Conservation (phyloP, 192 early-diverging fungal genomes). For the Coemansia sp. region DNA sequence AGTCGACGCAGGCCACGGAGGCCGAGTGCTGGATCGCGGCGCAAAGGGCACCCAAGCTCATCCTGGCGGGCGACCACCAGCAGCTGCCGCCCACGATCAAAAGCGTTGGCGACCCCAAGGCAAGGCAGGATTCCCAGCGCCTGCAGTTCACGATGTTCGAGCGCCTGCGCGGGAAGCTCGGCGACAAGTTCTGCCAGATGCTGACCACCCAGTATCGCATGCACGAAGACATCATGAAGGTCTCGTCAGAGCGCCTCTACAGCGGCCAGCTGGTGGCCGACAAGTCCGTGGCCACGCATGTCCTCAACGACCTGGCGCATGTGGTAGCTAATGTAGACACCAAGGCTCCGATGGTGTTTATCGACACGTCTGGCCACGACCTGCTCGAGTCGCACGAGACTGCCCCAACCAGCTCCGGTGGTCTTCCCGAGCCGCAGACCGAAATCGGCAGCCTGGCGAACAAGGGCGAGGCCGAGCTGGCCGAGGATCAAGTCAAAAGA, state of each 20-base stretch:
- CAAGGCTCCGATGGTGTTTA: constrained; percentile 58
- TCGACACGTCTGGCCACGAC: constrained; percentile 59
- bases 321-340: constrained; percentile 64
- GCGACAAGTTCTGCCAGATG: constrained; percentile 61
- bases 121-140: background rate
- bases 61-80: constrained; percentile 88
- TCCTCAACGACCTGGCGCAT: constrained; percentile 63
- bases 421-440: background rate
- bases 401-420: background rate
- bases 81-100: constrained; percentile 89
- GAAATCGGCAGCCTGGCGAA: constrained; percentile 63
- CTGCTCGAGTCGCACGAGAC: background rate
- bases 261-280: constrained; percentile 65
- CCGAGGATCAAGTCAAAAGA: constrained; percentile 57
- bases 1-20: constrained; percentile 82
- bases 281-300: constrained; percentile 59
- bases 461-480: constrained; percentile 67
- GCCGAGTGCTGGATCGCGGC: constrained; percentile 91
- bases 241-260: constrained; percentile 75
- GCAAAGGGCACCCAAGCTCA: constrained; percentile 64
- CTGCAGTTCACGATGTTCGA: constrained; percentile 67
- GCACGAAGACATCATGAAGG: constrained; percentile 78
- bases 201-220: constrained; percentile 87
- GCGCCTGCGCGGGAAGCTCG: constrained; percentile 63
- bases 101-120: constrained; percentile 21